Evolutionary conservation across 1,284 basidiomycete genomes (phyloP), one percentile per base, ranked within the genome.

Genomic region (Tylopilus sp.): DNA sequence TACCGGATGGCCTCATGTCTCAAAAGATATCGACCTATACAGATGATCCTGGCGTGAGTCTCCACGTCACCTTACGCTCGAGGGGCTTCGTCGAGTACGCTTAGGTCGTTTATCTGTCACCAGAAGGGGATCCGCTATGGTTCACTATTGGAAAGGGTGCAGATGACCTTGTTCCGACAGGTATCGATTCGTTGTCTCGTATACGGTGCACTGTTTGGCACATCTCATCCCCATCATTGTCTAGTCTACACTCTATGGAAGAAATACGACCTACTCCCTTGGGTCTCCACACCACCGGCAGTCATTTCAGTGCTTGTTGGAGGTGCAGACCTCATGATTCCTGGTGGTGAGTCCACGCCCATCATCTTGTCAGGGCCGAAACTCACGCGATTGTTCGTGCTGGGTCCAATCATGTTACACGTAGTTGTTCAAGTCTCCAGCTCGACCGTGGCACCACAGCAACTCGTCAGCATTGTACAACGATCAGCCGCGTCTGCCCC

Each of bases 111-210:
- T 92, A 93, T 77, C 74, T 91, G n/a, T 86, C 87, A 6, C 77
- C 86, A 1, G 88, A 90, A 33, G 92, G 93, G 18, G 89, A 94
- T 73, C 94, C 94, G 2, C 80, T 96, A 29, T 96, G 95, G 94
- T 93, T 96, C 76, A 88, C 88, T 0, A 77, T 93, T 39, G 93
- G 92, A 49, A 91, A 90, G 77, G 86, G 82, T 62, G 85, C 82
- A 64, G 87, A 87, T 63, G 89, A 87, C 67, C 82, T 93, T 36
- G 86, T 95, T 53, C 93, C 93, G 16, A 92, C 93, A 52, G 81
- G 90, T 89, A 70, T 18, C 72, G 67, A 55, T 63, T 47, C 15
- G 18, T 60, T 58, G 18, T 58, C 56, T 57, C 36, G 6, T 41
- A 18, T 44, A 32, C 51, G 33, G 15, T 8, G 12, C 33, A n/a